Evolutionary conservation across 2,329 filamentous ascomycete species (phyloP), one percentile per base, ranked within the genome.

Genomic region (Chaetomium sp.): DNA sequence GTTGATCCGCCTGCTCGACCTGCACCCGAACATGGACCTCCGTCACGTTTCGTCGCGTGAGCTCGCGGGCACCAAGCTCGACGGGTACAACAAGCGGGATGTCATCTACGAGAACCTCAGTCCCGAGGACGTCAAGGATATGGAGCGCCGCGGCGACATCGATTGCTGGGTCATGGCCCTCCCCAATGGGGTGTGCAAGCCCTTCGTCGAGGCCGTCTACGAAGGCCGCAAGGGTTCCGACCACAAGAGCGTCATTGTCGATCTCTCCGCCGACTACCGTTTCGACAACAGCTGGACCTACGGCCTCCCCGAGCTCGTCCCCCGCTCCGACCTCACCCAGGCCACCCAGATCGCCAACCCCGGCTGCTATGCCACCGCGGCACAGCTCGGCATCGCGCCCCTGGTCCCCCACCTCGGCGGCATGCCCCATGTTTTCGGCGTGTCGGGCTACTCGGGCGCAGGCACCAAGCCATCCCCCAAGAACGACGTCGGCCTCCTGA

Each of bases 91-190:
- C 66, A 97, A 96, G 81, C 84, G 88, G 61, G 85, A 95, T 59
- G 89, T 99, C 63, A 89, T 84, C 60, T 99, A 99, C 72, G 90
- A 96, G 72, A 96, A 91, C 70, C 78, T 97, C 45, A 85, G 82
- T 54, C 82, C 90, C 6, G 92, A 97, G 62, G 92, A 97, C 63
- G 86, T 96, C 10, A 84, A 85, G 60, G 80, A 85, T 56, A 89
- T 97, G 82, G 89, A 94, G 60, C 85, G 88, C 69, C 84, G 86
- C 36, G 88, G 88, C 51, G 83, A 91, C 66, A 85, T 97, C 49
- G 92, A 97, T 75, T 94, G 89, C 74, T 97, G 91, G 91, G 89
- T 97, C 45, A 94, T 97, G 89, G 94, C 94, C 38, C 83, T 97
- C 35, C 94, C 92, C 45, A 99, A 97, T 68, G 89, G 89, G 59